Conservation (phyloP, 2,329 filamentous ascomycete species). For the Rugonectria rugulosa region DNA sequence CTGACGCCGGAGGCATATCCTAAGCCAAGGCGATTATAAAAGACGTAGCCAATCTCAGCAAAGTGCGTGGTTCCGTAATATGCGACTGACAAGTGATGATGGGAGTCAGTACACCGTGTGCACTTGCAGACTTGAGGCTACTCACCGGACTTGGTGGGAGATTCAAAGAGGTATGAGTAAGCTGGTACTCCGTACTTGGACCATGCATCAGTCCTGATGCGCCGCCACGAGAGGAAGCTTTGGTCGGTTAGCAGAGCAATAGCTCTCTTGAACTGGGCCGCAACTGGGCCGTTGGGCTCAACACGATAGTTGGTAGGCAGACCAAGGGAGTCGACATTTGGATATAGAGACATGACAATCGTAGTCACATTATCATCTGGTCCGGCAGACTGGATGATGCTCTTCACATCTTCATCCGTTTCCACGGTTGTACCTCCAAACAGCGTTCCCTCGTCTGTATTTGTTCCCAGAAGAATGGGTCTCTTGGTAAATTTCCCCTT, state of each 20-base stretch:
- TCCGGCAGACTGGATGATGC: slow-evolving; percentile 8
- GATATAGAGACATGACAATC: slow-evolving; percentile 29
- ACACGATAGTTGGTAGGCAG: slow-evolving; percentile 26
- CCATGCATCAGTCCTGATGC: slow-evolving; percentile 62
- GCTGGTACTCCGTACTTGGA: slow-evolving; percentile 55
- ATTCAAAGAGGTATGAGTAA: slow-evolving; percentile 61
- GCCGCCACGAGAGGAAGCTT: slow-evolving; percentile 61
- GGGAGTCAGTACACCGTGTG: background rate
- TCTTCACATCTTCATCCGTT: slow-evolving; percentile 19
- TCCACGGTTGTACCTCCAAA: slow-evolving; percentile 58
- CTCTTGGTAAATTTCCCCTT: slow-evolving; percentile 69
- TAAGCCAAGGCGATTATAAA: slow-evolving; percentile 57
- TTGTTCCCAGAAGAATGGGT: slow-evolving; percentile 68
- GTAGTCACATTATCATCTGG: slow-evolving; percentile 21
- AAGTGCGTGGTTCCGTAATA: slow-evolving; percentile 40
- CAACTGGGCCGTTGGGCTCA: slow-evolving; percentile 19
- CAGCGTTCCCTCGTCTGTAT: slow-evolving; percentile 68
- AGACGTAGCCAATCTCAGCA: slow-evolving; percentile 49
- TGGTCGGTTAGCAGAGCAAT: slow-evolving; percentile 61
- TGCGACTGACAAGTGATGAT: background rate
- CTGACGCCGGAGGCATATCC: slow-evolving; percentile 39
- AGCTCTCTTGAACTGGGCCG: slow-evolving; percentile 58
- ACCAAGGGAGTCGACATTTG: slow-evolving; percentile 32
- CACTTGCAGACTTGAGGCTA: background rate
- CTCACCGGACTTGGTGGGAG: slow-evolving; percentile 33